These are phyloP conservation scores for Iberis pinnata DNA, from an alignment of 345 rosid genomes.

Conservation along the genomic window DNA sequence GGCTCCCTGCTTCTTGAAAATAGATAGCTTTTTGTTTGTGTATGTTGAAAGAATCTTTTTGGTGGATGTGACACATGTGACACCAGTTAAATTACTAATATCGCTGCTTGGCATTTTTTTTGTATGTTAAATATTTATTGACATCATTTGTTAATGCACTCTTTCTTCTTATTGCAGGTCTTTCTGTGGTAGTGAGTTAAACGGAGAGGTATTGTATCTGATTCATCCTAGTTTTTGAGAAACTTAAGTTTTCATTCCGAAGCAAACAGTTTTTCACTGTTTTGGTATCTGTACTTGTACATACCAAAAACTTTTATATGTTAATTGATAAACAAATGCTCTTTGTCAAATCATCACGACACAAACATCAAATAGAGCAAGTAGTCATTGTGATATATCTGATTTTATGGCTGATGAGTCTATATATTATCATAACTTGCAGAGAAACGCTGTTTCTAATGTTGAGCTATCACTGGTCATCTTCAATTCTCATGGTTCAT, in stretches of 20 bases:
- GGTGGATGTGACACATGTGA: not conserved
- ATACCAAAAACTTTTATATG: not conserved
- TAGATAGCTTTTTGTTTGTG: not conserved
- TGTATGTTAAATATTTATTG: not conserved
- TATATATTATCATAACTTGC: conserved; percentile 22
- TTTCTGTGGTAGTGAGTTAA: conserved; percentile 51
- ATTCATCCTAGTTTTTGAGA: conserved; percentile 1
- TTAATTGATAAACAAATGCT: not conserved
- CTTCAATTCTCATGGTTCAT: conserved; percentile 77
- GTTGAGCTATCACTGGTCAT: conserved; percentile 69
- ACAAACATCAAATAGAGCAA: not conserved
- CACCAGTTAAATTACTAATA: not conserved
- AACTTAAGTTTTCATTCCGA: conserved; percentile 7
- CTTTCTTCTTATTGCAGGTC: conserved; percentile 43
- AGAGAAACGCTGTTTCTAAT: conserved; percentile 54
- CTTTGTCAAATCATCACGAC: not conserved
- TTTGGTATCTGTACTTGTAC: conserved; percentile 1
- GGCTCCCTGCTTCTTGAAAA: not conserved
- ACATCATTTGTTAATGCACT: conserved; percentile 16
- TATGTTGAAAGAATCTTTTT: not conserved
- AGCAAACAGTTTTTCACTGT: conserved; percentile 2
- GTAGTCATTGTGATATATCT: conserved; percentile 4
- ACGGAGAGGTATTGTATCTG: conserved; percentile 57
- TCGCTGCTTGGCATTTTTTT: not conserved
- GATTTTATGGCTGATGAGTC: conserved; percentile 6